Percentiles rank a stretch among this genome's conserved stretches.
These are phyloP conservation scores for Pestalotiopsis sp. DNA, from an alignment of 2,329 filamentous ascomycete genomes.

Conservation along the genomic window DNA sequence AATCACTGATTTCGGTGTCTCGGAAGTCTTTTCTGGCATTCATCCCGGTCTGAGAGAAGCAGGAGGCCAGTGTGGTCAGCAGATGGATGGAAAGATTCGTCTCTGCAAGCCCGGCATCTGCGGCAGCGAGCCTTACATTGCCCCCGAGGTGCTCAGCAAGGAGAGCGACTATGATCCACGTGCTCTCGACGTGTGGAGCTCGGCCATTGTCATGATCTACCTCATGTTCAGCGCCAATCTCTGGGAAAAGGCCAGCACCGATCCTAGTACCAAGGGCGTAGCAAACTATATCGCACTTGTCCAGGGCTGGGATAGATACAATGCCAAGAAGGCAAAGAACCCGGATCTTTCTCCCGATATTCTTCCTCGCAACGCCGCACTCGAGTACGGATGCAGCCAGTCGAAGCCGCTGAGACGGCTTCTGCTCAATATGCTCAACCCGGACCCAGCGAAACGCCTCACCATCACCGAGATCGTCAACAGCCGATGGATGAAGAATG, in stretches of 20 bases:
- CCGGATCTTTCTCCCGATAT: conserved; percentile 54
- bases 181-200: conserved; percentile 82
- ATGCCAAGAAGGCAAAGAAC: conserved; percentile 47
- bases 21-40: conserved; percentile 79
- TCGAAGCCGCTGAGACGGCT: conserved; percentile 65
- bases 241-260: conserved; percentile 65
- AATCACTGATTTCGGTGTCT: conserved; percentile 89
- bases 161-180: conserved; percentile 69
- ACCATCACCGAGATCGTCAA: conserved; percentile 68
- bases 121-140: conserved; percentile 83
- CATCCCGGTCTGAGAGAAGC: conserved; percentile 77
- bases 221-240: conserved; percentile 71
- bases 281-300: conserved; percentile 66
- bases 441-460: conserved; percentile 69
- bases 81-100: conserved; percentile 66
- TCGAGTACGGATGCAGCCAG: conserved; percentile 67
- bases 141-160: conserved; percentile 78
- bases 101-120: conserved; percentile 79
- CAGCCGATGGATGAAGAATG: conserved; percentile 70
- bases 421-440: conserved; percentile 80
- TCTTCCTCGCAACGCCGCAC: conserved; percentile 64
- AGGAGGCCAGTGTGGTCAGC: conserved; percentile 70
- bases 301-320: conserved; percentile 68
- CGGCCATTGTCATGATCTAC: conserved; percentile 79
- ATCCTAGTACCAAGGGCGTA: conserved; percentile 41